phyloP scores from a whole-genome alignment of 768 basidiomycete species.

The Asterophora parasitica region DNA sequence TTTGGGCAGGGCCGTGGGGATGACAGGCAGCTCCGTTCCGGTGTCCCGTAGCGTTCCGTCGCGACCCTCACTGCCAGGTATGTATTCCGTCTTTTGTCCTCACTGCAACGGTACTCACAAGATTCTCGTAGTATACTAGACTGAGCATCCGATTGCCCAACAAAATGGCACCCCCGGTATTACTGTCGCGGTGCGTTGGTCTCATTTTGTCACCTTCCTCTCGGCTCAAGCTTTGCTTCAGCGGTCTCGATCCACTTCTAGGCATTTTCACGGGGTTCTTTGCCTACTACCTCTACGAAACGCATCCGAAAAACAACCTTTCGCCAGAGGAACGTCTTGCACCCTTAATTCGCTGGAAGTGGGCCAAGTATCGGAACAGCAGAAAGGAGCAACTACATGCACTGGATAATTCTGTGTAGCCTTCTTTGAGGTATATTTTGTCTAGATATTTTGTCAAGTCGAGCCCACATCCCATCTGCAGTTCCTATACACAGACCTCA shows the following conservation, averaged over 20 bases:
- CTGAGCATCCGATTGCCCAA: not conserved
- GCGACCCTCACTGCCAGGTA: slow-evolving; percentile 1
- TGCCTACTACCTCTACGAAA: slow-evolving; percentile 79
- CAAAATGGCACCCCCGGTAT: slow-evolving; percentile 39
- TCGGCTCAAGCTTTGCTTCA: slow-evolving; percentile 22
- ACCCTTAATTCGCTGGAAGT: slow-evolving; percentile 65
- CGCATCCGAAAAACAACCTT: slow-evolving; percentile 67
- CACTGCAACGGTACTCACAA: not conserved
- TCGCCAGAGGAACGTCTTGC: slow-evolving; percentile 49
- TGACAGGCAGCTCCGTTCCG: slow-evolving; percentile 6
- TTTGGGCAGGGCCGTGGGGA: slow-evolving; percentile 1
- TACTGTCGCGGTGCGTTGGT: slow-evolving; percentile 46
- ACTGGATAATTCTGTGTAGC: slow-evolving; percentile 31
- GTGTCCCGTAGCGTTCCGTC: slow-evolving; percentile 11
- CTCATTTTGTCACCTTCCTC: not conserved
- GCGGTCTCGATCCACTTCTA: slow-evolving; percentile 64
- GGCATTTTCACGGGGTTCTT: slow-evolving; percentile 75
- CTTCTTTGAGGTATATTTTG: too few relatives aligned
- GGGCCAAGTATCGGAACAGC: slow-evolving; percentile 38
- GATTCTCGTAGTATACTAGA: not conserved
- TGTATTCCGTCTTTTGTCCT: not conserved
- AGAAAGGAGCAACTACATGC: slow-evolving; percentile 31
- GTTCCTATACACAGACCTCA: too few relatives aligned
- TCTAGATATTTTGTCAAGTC: too few relatives aligned
- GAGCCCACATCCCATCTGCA: too few relatives aligned